Base-by-base conservation (phyloP, 1,139 yeast species). In the Meyerozyma sp. region DNA sequence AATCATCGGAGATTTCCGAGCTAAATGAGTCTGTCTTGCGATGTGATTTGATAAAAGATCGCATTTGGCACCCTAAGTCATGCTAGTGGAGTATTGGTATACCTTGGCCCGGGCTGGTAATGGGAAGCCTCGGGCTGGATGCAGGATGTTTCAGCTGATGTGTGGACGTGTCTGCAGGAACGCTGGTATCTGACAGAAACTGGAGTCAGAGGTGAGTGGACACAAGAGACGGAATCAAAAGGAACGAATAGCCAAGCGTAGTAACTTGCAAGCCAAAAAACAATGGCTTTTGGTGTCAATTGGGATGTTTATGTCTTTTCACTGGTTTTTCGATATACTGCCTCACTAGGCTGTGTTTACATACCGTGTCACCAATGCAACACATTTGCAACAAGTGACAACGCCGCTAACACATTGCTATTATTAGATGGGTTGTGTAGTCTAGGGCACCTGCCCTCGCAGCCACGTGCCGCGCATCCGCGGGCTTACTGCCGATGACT, bases 11-110 rank as follows among this genome's bases (percentile, higher is more conserved):
- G 11, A 43, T 9, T 28, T 51, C 54, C n/a, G 51, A 44, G 14
- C 42, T 44, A 4, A 48, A 44, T 16, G 54, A 49, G 28, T 49
- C 52, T 10, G 44, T 45, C n/a, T 50, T 49, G 37, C 49, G 41
- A 21, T 50, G 53, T 13, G 52, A 40, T 42, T 49, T 49, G 21
- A 51, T 44, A 10, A 51, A 48, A 28, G 54, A 49, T 25, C 54
- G 40, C 54, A 51, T 51, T 11, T 23, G 26, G 37, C 8, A 32
- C 10, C 13, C 23, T 18, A 21, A 23, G 10, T 11, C 23, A 34
- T 34, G 23, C 13, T 34, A 18, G 32, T n/a, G 10, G 16, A 23
- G 9, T 20, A 5, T 11, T 29, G 20, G 9, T 21, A 21, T 21
- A 21, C 23, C 23, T 21, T 21, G 23, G 23, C 6, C 8, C 23